Base-by-base conservation (phyloP, 2,329 filamentous ascomycete species). In the Chaetomium strumarium region DNA sequence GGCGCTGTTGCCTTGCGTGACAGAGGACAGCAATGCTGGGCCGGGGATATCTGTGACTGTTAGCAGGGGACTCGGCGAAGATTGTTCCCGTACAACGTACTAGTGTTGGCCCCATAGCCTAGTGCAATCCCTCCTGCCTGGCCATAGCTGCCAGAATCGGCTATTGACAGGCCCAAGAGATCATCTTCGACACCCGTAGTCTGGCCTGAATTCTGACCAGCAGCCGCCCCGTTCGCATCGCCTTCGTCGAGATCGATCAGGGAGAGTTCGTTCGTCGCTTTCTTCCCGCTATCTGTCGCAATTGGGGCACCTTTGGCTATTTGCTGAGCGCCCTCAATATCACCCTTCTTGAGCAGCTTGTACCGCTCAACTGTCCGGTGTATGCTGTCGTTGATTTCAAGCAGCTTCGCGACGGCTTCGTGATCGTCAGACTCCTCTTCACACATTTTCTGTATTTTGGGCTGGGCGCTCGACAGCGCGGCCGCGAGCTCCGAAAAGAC, bases 371-470 rank as follows among this genome's bases (percentile, higher is more conserved):
- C 89, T 1, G 93, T 99, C 57, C 92, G 84, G 67, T 97, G 89
- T 80, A 99, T 99, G 72, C 91, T 96, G 70, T 99, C 93, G 67
- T 99, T 99, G 66, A 99, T 97, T 67, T 97, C 90, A 51, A 99
- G 79, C 11, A 99, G 77, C 70, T 96, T 96, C 40, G 90, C 88
- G 6, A 99, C 93, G 5, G 93, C 93, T 72, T 96, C 93, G 56
- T 90, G 85, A 65, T 99, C 93, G 56, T 97, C 92, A 11, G 91
- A 96, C 66, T 99, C 93, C 70, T 99, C 93, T 70, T 97, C 92
- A 65, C 92, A 97, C 92, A 99, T 99, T 72, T 90, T 96, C 68
- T 97, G 92, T 59, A 99, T 97, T 74, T 99, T 99, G 9, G 93
- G 93, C 64, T 99, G 93, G 2, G 93, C 93, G 65, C 87, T 96